These are phyloP conservation scores for Boletus reticulatus DNA, from an alignment of 768 basidiomycete species.

Conservation along the genomic window DNA sequence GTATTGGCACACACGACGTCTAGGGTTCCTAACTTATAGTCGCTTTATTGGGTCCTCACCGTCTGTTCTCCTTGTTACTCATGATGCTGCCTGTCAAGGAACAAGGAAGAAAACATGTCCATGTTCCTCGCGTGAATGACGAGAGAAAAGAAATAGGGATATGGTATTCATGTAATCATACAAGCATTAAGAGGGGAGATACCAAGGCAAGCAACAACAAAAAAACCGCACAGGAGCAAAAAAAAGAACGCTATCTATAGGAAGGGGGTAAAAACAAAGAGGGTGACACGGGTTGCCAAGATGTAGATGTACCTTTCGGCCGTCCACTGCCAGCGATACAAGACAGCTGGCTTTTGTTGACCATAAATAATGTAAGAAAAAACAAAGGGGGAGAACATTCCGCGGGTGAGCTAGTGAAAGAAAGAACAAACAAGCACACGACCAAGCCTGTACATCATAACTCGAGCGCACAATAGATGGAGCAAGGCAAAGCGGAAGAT, in stretches of 20 bases:
- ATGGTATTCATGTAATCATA: not conserved
- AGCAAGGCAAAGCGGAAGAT: conserved; percentile 5
- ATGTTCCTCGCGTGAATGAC: too few relatives aligned
- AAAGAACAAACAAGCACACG: conserved; percentile 2
- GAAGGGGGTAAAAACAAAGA: too few relatives aligned
- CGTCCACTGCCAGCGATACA: not conserved
- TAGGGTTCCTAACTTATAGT: conserved; percentile 1
- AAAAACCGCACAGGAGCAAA: not conserved
- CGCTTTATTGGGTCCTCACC: not conserved
- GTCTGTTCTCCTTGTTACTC: not conserved
- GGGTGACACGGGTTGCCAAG: not conserved
- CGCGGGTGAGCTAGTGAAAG: conserved; percentile 5
- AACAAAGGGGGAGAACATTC: conserved; percentile 9
- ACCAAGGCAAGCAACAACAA: not conserved
- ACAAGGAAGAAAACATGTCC: too few relatives aligned
- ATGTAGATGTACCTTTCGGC: not conserved
- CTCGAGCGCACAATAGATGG: conserved; percentile 13
- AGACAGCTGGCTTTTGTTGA: conserved; percentile 24
- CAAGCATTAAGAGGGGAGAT: not conserved
- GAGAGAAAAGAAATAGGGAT: not conserved
- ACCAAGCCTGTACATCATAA: conserved; percentile 16
- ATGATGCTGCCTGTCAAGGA: not conserved
- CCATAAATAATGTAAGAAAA: conserved; percentile 24
- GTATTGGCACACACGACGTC: too few relatives aligned
- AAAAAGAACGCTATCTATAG: not conserved